Evolutionary conservation across 805 yeast species (phyloP), one percentile per base, ranked within the genome.

Genomic region (Torulaspora delbrueckii): DNA sequence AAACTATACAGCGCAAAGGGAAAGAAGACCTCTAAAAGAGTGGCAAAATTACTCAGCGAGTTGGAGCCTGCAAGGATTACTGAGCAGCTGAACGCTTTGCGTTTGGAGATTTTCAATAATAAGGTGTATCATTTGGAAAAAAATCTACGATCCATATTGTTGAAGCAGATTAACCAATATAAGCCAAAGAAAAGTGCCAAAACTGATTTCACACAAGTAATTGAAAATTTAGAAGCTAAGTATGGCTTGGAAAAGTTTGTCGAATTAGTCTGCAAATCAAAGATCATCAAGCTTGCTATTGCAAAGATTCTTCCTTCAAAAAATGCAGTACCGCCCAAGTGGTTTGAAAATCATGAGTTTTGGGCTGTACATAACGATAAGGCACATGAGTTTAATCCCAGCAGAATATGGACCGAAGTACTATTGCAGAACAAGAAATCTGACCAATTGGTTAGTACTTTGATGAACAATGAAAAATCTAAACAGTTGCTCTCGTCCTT

Each of bases 401-500:
- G 72, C 1, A 66, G 73, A 33, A 64, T 68, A 27, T 79, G 72
- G 62, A 69, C 65, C 42, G 62, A 64, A 8, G 54, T 60, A 9
- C 52, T 64, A 2, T 30, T 54, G 37, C 55, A 55, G 26, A 53
- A 50, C 19, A 55, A 56, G 5, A 53, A 54, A 12, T 59, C 58
- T 8, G 60, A 55, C 18, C 57, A 58, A 32, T 40, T 62, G 8
- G 42, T 56, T 31, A 79, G 81, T 56, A 72, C 69, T 44, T 56
- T 72, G 37, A 62, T 81, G 43, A 70, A 71, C 43, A 61, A 75
- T 51, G 71, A 71, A 31, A 68, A 74, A 34, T 69, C 73, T n/a
- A 71, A 79, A 51, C 76, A 77, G 16, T 60, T 73, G 23, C 59
- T 76, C 42, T 65, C 69, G 3, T 60, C 65, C 18, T 69, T 72